phyloP scores from a whole-genome alignment of 2,329 filamentous ascomycete species.

The Fusarium chlamydosporum region DNA sequence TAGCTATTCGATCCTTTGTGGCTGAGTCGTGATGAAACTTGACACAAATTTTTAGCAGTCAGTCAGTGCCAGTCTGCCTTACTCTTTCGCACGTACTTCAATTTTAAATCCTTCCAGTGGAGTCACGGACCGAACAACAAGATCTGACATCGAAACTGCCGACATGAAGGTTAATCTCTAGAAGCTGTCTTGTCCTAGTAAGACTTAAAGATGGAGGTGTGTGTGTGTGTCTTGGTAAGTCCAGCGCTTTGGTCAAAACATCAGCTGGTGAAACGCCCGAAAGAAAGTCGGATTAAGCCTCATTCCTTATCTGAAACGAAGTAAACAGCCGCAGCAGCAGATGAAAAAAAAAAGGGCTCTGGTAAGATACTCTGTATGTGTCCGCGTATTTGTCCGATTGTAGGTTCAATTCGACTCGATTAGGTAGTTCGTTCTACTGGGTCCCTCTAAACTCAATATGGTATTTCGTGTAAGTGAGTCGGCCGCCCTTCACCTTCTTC shows the following conservation, averaged over 20 bases:
- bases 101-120: conserved; percentile 25
- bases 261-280: conserved; percentile 11
- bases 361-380: background rate
- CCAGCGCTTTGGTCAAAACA: conserved; percentile 1
- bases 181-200: background rate
- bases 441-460: conserved; percentile 1
- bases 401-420: background rate
- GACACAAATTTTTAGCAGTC: conserved; percentile 1
- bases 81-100: conserved; percentile 18
- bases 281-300: conserved; percentile 16
- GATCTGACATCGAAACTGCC: conserved; percentile 29
- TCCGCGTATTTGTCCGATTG: background rate
- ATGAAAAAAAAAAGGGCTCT: background rate
- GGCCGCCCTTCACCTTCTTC: conserved; percentile 15
- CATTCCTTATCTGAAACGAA: conserved; percentile 28
- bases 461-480: conserved; percentile 21
- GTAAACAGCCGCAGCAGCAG: conserved; percentile 13
- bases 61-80: conserved; percentile 22
- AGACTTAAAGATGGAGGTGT: background rate
- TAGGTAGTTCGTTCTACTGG: conserved; percentile 2
- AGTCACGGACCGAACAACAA: conserved; percentile 14
- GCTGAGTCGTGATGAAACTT: conserved; percentile 26
- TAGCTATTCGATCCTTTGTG: conserved; percentile 12
- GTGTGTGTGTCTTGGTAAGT: background rate
- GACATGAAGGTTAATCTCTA: conserved; percentile 4